Conservation (phyloP, 129 eudicot species). For the Saposhnikovia divaricata region DNA sequence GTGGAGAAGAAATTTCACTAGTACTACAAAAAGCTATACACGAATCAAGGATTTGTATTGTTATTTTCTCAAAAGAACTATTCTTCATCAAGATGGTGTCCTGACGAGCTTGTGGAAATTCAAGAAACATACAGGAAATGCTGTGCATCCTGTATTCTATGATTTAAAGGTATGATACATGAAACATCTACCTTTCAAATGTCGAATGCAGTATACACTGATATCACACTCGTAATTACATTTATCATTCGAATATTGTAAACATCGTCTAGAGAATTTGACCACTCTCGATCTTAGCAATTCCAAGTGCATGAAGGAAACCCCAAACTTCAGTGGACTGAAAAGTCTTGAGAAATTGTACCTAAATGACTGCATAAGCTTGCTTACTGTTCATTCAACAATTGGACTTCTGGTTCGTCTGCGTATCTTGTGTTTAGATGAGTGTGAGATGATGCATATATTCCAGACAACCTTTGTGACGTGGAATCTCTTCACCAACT, state of each 20-base stretch:
- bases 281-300: not conserved
- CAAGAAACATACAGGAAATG: not conserved
- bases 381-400: not conserved
- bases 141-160: not conserved
- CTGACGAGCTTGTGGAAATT: too few species aligned
- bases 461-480: conserved; percentile 9
- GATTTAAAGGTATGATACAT: not conserved
- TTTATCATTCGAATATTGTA: not conserved
- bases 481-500: not conserved
- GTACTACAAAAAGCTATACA: too few species aligned
- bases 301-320: not conserved
- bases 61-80: too few species aligned
- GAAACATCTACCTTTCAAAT: not conserved
- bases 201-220: not conserved
- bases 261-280: not conserved
- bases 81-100: too few species aligned
- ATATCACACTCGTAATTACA: too few species aligned
- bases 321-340: not conserved
- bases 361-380: not conserved
- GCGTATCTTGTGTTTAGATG: not conserved
- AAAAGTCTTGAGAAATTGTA: not conserved
- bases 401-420: not conserved
- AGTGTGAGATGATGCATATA: not conserved
- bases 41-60: too few species aligned
- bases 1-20: not conserved